Evolutionary conservation across 2,329 filamentous ascomycete genomes (phyloP).

Genomic region (Xylaria sp.): DNA sequence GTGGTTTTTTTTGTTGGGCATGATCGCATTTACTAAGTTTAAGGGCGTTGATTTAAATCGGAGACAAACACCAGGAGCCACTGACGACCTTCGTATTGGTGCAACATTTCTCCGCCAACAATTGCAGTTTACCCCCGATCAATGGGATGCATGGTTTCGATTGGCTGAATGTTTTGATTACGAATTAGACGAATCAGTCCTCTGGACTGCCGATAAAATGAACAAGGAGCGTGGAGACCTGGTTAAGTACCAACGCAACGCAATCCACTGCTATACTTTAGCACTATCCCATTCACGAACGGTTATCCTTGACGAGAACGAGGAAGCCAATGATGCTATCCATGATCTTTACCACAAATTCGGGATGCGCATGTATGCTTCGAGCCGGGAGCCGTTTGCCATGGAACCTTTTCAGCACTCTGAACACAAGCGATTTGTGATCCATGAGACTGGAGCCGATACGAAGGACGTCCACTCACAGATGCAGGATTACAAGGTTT

Average conservation of each 20-base stretch:
- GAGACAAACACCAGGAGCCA: conserved; percentile 80
- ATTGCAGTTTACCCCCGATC: conserved; percentile 81
- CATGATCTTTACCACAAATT: conserved; percentile 71
- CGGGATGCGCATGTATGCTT: conserved; percentile 70
- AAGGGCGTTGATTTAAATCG: conserved; percentile 75
- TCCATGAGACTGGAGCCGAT: conserved; percentile 60
- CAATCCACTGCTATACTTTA: conserved; percentile 82
- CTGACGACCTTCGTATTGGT: conserved; percentile 85
- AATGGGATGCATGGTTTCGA: conserved; percentile 92
- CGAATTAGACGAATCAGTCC: conserved; percentile 85
- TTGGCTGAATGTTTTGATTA: conserved; percentile 89
- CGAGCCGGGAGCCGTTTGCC: conserved; percentile 70
- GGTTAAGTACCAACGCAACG: conserved; percentile 78
- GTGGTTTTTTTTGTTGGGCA: conserved; percentile 92
- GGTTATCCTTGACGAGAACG: conserved; percentile 57
- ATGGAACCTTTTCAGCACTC: conserved; percentile 70
- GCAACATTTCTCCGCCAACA: conserved; percentile 84
- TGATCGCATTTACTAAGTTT: conserved; percentile 89
- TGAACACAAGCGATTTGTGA: conserved; percentile 68
- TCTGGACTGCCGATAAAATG: conserved; percentile 91
- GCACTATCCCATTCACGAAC: conserved; percentile 67
- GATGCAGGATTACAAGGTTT: conserved; percentile 70
- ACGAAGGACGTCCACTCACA: conserved; percentile 65
- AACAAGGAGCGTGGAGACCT: conserved; percentile 83
- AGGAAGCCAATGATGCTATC: conserved; percentile 60